Base-by-base conservation (phyloP, 2,329 filamentous ascomycete species). In the Cephalotrichum gorgonifer region DNA sequence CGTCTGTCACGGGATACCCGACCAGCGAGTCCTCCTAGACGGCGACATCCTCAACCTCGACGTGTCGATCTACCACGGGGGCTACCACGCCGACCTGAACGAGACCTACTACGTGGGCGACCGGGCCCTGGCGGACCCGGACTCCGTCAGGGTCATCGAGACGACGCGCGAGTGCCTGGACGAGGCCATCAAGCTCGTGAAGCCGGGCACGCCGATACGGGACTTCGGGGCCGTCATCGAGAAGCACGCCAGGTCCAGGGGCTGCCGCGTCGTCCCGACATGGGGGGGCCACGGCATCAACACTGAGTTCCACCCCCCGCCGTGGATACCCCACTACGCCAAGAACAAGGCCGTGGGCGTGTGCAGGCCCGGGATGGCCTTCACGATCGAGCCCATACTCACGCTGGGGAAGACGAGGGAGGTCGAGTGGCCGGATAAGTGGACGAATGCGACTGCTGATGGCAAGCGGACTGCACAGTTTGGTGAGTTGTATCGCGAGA, bases 381-480 rank as follows among this genome's bases (percentile, higher is more conserved):
- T 98, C 61, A 98, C 93, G 0, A 98, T 98, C 53, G 93, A 98
- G 70, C 93, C 93, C 14, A 98, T 98, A 93, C 90, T 98, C 62
- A 89, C 88, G 39, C 67, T 95, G 49, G 93, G 93, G 51, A 90
- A 87, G 53, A 86, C 95, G 66, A 81, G 81, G 54, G 93, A 98
- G 62, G 85, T 93, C 64, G 97, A 89, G 1, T 98, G 93, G 93
- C 93, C 93, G 1, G 93, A 98, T 64, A 88, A 97, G 71, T 98
- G 93, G 93, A 98, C 93, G 1, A 95, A 89, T 66, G 87, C 88
- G 5, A 98, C 93, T 0, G 79, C 83, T 50, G 93, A 98, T 63
- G 93, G 93, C 46, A 86, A 85, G 66, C 75, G 80, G 62, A 95
- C 90, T 17, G 93, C 93, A 8, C 93, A 98, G 63, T 98, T 98